Evolutionary conservation across 768 basidiomycete species (phyloP), one percentile per base, ranked within the genome.

Genomic region (Phaffia australis): DNA sequence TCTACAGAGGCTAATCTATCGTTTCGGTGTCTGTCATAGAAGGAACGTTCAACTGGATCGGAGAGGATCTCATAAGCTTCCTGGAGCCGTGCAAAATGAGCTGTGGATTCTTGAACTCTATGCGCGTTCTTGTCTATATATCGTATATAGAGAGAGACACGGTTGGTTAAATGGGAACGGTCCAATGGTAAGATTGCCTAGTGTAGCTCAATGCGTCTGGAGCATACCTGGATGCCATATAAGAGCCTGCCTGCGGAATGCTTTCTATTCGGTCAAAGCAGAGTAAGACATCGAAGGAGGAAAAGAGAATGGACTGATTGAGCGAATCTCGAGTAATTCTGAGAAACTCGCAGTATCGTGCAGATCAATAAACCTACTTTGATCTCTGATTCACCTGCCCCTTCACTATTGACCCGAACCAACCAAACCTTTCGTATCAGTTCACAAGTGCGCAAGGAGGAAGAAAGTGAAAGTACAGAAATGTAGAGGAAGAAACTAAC

Each of bases 11-110:
- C 29, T 87, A 42, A 11, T 42, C 35, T 42, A 15, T 73, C 66
- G 21, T 74, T 71, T 5, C 71, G 56, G 56, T 98, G 94, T 5
- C 85, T 85, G 76, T 99, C 95, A 76, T 99, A 99, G 89, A 92
- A 99, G 54, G 95, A 92, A 71, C 95, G 81, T 81, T 98, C 94
- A 88, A 94, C 83, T 79, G 82, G 80, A 75, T 71, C 61, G 56
- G 51, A 56, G 50, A 69, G 42, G 55, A 54, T 65, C 68, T 98
- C 95, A 73, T 98, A 98, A 4, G 95, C 95, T 73, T 94, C 89
- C 72, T 98, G 95, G 9, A 99, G 77, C 21, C 82, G 78, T 1
- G 93, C 87, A 74, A 98, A 99, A 16, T 86, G 82, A 71, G 87
- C 80, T 0, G 91, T 98, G 0, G 95, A 85, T 48, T 83, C 89